These are phyloP conservation scores for Amphibolis antarctica DNA, from an alignment of 106 monocot species.

Conservation along the genomic window DNA sequence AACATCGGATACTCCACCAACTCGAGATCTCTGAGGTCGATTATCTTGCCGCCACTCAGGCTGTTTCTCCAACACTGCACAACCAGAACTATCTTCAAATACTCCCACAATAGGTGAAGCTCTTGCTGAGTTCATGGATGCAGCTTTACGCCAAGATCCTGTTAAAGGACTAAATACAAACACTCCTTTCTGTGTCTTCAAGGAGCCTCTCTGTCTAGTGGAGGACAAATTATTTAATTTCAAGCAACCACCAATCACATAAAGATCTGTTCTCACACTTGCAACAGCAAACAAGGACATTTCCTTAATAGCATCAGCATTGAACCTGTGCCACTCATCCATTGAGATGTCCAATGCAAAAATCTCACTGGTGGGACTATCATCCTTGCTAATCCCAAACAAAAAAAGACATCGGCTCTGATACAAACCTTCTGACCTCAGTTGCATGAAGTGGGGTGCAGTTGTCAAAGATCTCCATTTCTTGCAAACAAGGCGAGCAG, in stretches of 20 bases:
- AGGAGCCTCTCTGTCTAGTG: constrained; percentile 8
- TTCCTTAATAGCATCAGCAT: constrained; percentile 24
- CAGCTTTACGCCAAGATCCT: constrained; percentile 40
- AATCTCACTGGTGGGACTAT: constrained; percentile 28
- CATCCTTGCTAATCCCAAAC: constrained; percentile 38
- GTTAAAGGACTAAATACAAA: constrained; percentile 56
- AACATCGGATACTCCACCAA: constrained; percentile 38
- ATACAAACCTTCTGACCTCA: constrained; percentile 19
- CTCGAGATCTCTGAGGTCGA: constrained; percentile 10
- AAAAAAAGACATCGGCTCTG: constrained; percentile 66
- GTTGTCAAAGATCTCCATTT: constrained; percentile 54
- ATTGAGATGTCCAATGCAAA: constrained; percentile 49
- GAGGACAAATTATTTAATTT: neutral
- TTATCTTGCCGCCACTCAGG: constrained; percentile 1
- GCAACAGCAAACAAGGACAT: constrained; percentile 58
- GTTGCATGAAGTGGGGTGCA: constrained; percentile 37
- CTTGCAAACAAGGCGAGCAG: constrained; percentile 55
- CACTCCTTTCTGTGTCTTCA: constrained; percentile 41
- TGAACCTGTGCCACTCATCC: constrained; percentile 46
- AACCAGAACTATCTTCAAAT: constrained; percentile 31
- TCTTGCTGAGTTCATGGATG: constrained; percentile 56
- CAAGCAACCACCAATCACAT: constrained; percentile 65
- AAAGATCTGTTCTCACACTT: constrained; percentile 43
- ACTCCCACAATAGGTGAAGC: constrained; percentile 54
- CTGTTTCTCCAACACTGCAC: constrained; percentile 19